A percentile compares a stretch with the other conserved stretches of the same genome.
Conservation (phyloP, 306 rosid species). For the Crotalaria pallida region DNA sequence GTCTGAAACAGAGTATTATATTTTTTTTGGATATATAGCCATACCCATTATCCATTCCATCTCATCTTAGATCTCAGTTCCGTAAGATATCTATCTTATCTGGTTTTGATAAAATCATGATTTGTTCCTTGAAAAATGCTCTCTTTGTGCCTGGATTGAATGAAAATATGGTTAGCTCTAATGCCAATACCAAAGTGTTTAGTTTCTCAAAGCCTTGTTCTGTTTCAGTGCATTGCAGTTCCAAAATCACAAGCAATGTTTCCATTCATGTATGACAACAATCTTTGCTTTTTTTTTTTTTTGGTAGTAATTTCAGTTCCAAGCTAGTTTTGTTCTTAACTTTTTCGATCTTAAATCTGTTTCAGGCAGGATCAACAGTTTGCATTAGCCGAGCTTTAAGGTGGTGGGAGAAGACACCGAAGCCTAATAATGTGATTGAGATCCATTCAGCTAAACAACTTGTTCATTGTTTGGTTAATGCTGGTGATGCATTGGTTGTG, state of each 20-base stretch:
- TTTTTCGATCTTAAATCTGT: not conserved
- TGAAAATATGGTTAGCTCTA: constrained; percentile 29
- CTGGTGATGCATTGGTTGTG: constrained; percentile 77
- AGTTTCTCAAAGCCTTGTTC: constrained; percentile 28
- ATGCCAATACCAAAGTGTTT: constrained; percentile 18
- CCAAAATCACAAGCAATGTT: constrained; percentile 18
- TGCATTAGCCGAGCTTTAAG: constrained; percentile 47
- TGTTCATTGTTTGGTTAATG: constrained; percentile 48
- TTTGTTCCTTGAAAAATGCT: constrained; percentile 39
- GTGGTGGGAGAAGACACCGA: constrained; percentile 79
- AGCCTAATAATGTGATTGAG: constrained; percentile 72
- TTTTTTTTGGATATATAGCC: not conserved
- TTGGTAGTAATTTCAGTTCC: not conserved
- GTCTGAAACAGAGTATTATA: not conserved
- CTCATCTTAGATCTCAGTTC: constrained; percentile 4
- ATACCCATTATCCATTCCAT: not conserved
- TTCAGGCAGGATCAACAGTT: constrained; percentile 56
- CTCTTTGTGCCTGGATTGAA: constrained; percentile 35
- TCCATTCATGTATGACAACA: constrained; percentile 45
- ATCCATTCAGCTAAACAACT: constrained; percentile 68
- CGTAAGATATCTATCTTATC: constrained; percentile 18
- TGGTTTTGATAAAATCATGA: constrained; percentile 19
- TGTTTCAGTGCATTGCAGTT: constrained; percentile 22
- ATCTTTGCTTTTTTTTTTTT: not conserved
- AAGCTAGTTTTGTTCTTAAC: not conserved